A percentile compares a stretch with the other conserved stretches of the same genome.
Conservation (phyloP, 495 filamentous ascomycete genomes). For the Penicillium chermesinum region DNA sequence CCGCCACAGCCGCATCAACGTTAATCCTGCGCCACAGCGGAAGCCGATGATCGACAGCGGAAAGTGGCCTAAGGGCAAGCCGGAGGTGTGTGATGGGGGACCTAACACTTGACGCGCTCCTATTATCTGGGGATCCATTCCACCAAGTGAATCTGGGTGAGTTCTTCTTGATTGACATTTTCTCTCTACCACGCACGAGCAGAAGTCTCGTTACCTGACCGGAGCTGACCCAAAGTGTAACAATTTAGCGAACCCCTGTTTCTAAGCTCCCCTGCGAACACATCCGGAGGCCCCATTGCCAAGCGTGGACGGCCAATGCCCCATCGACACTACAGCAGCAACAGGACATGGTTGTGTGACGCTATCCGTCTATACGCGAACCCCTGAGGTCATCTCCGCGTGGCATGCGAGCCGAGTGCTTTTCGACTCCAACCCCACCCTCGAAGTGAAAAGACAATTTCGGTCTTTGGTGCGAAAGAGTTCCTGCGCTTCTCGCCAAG, state of each 20-base stretch:
- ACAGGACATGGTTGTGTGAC: constrained; percentile 36
- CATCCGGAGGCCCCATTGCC: constrained; percentile 2
- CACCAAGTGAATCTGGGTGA: not conserved
- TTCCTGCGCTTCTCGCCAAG: not conserved
- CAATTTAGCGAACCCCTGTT: constrained; percentile 16
- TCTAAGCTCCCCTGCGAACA: constrained; percentile 9
- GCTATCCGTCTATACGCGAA: constrained; percentile 21
- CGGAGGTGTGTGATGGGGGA: constrained; percentile 14
- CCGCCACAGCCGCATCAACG: constrained; percentile 35
- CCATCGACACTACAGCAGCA: constrained; percentile 9
- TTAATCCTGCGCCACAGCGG: constrained; percentile 32
- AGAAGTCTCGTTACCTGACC: no score
- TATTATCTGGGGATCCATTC: not conserved
- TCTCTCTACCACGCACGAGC: no score
- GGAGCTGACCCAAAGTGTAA: not conserved
- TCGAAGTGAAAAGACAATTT: not conserved
- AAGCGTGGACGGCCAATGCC: constrained; percentile 19
- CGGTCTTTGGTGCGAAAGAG: not conserved
- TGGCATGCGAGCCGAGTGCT: constrained; percentile 22
- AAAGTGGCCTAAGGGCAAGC: constrained; percentile 27
- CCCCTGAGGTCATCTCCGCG: constrained; percentile 25
- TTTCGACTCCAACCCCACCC: constrained; percentile 13
- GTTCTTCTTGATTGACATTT: no score
- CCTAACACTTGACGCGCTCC: constrained; percentile 4
- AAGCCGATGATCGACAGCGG: constrained; percentile 32